Base-by-base conservation (phyloP, 2,329 filamentous ascomycete genomes). In the Aureobasidium sp. region DNA sequence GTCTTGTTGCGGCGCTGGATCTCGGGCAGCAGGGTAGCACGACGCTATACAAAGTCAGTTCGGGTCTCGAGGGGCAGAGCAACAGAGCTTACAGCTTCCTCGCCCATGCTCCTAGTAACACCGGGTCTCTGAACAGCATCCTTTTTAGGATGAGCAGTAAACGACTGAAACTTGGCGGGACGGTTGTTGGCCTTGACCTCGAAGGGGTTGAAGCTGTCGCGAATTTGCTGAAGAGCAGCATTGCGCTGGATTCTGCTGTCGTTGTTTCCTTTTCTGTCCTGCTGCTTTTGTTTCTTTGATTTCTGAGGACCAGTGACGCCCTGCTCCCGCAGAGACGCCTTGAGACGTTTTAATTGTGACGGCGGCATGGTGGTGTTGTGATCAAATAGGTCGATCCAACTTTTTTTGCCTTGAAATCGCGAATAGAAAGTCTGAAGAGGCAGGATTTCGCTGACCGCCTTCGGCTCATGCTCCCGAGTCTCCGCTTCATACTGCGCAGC, bases 141-240 rank as follows among this genome's bases (percentile, higher is more conserved):
- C 29, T 44, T 43, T 37, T 50, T 63, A 6, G 83, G 80, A 63
- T 84, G 83, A 66, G 84, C 84, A 59, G 82, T 92, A 0, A 89
- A 92, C 48, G 92, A 87, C 47, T 93, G 87, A 67, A 96, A 96
- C 71, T 97, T 97, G 62, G 86, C 86, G 0, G 87, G 89, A 64
- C 88, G 83, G 13, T 65, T 64, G 44, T 88, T 86, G 63, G 89
- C 85, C 76, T 95, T 95, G 73, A 96, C 84, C 72, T 99, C 94
- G 76, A 99, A 99, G 0, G 94, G 94, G 74, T 99, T 99, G 83
- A 97, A 97, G 68, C 92, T 88, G 71, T 97, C 92, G 71, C 94
- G 88, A 73, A 99, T 97, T 63, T 84, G 85, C 69, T 89, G 86
- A 65, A 99, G 81, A 17, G 92, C 90, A 62, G 86, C 87, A 71